Conservation (phyloP, 139 green algal genomes). For the Volvox africanus region DNA sequence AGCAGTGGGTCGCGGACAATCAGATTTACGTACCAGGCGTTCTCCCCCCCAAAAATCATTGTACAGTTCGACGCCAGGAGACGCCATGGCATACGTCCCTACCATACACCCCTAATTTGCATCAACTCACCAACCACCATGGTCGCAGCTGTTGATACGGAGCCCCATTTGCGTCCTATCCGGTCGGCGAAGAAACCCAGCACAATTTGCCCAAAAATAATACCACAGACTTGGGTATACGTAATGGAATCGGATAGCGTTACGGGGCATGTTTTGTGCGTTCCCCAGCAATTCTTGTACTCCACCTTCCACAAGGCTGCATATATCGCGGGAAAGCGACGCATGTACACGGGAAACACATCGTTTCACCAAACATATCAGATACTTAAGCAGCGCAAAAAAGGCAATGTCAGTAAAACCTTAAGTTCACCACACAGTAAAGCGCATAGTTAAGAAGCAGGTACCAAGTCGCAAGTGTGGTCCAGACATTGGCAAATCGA, state of each 20-base stretch:
- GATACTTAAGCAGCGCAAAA: neutral
- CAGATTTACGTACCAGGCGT: neutral
- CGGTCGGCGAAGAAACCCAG: slow-evolving; percentile 45
- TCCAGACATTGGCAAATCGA: no score
- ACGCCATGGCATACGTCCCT: neutral
- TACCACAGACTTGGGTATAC: slow-evolving; percentile 47
- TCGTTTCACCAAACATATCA: no score
- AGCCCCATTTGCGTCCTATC: slow-evolving; percentile 42
- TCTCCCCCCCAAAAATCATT: neutral
- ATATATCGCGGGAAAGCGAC: no score
- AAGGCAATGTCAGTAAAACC: neutral
- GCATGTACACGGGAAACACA: no score
- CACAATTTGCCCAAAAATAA: slow-evolving; percentile 33
- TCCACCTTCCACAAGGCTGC: slow-evolving; percentile 35
- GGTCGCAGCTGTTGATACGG: neutral
- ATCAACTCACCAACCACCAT: slow-evolving; percentile 31
- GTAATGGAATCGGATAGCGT: slow-evolving; percentile 36
- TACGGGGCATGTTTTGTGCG: neutral
- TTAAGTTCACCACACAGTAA: neutral
- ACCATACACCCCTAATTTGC: neutral
- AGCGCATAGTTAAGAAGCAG: neutral
- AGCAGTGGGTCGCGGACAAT: neutral
- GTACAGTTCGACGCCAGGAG: neutral
- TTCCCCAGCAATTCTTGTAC: slow-evolving; percentile 30
- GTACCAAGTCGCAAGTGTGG: no score